These are phyloP conservation scores for Phytophthora hibernalis DNA, from an alignment of 352 stramenopile genomes.

Conservation along the genomic window DNA sequence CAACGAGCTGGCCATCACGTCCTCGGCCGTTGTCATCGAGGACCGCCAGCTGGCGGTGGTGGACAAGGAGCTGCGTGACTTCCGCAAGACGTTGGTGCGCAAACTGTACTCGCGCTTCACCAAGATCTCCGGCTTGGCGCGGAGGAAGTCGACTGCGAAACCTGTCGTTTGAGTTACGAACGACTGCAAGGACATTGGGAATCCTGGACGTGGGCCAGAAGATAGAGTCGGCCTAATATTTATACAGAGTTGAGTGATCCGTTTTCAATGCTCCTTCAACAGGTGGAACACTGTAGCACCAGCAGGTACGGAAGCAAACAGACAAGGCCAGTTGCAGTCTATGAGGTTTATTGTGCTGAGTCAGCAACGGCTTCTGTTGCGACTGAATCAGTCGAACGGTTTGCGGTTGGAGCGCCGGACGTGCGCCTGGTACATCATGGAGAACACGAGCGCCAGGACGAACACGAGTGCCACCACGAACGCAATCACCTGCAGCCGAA, in stretches of 20 bases:
- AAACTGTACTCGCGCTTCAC: constrained; percentile 63
- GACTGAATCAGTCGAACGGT: constrained; percentile 29
- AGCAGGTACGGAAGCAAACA: constrained; percentile 25
- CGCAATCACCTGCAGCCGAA: constrained; percentile 64
- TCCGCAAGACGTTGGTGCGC: constrained; percentile 67
- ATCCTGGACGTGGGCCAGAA: constrained; percentile 24
- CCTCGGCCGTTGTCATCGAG: constrained; percentile 63
- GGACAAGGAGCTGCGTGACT: constrained; percentile 67
- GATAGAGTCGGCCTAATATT: constrained; percentile 37
- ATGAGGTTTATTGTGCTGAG: constrained; percentile 18
- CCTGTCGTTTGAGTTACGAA: constrained; percentile 17
- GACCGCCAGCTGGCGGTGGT: constrained; percentile 73
- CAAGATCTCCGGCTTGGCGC: constrained; percentile 49
- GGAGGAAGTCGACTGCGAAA: constrained; percentile 33
- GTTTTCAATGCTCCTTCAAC: constrained; percentile 13
- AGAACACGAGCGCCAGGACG: constrained; percentile 60
- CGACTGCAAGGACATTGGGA: constrained; percentile 34
- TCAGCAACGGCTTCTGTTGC: constrained; percentile 22
- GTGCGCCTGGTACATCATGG: constrained; percentile 62
- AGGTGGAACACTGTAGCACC: background rate
- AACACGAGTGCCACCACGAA: constrained; percentile 65
- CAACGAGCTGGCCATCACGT: constrained; percentile 49
- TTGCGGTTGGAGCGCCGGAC: constrained; percentile 36
- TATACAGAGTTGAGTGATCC: constrained; percentile 30
- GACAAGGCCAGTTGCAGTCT: constrained; percentile 8